Conservation (phyloP, 2,329 filamentous ascomycete species). For the Pseudomassariella vexata region DNA sequence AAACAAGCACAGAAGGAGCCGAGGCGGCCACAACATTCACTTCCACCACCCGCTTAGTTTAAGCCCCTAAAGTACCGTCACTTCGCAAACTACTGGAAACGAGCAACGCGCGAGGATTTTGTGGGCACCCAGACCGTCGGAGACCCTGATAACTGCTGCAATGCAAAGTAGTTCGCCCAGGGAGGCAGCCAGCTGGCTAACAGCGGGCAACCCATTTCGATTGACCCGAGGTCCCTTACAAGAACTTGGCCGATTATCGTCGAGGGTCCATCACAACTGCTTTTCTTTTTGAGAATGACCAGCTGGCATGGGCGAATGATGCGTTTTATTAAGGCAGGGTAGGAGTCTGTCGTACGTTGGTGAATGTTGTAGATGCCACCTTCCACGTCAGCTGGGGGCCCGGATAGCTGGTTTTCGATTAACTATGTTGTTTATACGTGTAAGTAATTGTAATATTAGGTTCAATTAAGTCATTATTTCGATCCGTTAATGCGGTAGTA, state of each 20-base stretch:
- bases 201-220: constrained; percentile 1
- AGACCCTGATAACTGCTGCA: constrained; percentile 2
- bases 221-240: constrained; percentile 5
- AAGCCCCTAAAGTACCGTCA: too few relatives aligned
- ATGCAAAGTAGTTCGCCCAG: constrained; percentile 2
- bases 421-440: constrained; percentile 4
- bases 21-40: too few relatives aligned
- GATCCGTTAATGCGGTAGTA: neutral
- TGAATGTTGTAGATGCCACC: too few relatives aligned
- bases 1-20: too few relatives aligned
- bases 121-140: constrained; percentile 4
- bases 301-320: constrained; percentile 3
- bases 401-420: neutral
- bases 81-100: too few relatives aligned
- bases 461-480: neutral
- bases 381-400: constrained; percentile 1
- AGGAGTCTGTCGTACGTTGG: constrained; percentile 6
- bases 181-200: neutral
- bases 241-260: constrained; percentile 3
- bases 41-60: too few relatives aligned
- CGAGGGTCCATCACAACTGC: constrained; percentile 5
- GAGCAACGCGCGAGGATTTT: too few relatives aligned
- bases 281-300: constrained; percentile 2
- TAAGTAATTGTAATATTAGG: too few relatives aligned
- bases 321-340: constrained; percentile 5